Base-by-base conservation (phyloP, 495 filamentous ascomycete genomes). In the Chlorociboria aeruginascens region DNA sequence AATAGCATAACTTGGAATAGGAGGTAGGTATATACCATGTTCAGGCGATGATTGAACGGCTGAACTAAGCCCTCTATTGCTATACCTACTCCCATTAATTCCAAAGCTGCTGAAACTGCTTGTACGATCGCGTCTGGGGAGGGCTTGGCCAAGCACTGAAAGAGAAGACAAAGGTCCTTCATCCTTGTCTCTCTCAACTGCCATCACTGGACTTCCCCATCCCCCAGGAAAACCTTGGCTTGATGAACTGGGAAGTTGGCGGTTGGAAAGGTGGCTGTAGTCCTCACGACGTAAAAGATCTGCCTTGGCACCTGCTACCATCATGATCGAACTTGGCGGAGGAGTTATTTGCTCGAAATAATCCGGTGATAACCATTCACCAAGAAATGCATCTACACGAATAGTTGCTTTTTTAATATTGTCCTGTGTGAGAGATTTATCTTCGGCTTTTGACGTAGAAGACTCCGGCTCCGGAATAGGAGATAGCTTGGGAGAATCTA, bases 291-390 rank as follows among this genome's bases (percentile, higher is more conserved):
- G 77, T 10, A 93, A 68, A 6, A 95, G 64, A 54, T 93, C 87
- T 6, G 82, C 83, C 64, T 95, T 97, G 9, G 92, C 89, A 9
- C 73, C 74, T 12, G 84, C 81, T 1, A 96, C 72, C 85, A 98
- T 89, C 64, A 89, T 76, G 12, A 82, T 74, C 2, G 87, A 89
- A 38, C 74, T 73, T 2, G 92, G 93, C 11, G 92, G 92, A 2
- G 88, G 87, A 8, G 84, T 89, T 56, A 97, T 96, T 31, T 82
- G 70, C 36, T 90, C 88, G 57, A 86, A 99, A 59, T 99, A 99
- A 58, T 87, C 82, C 4, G 86, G 86, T 4, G 82, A 83, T 36
- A 97, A 71, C 92, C 92, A 99, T 68, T 99, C 92, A 12, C 93
- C 93, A 3, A 97, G 73, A 60, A 89, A 93, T 0, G 93, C 82